Evolutionary conservation across 352 stramenopile species (phyloP).

Genomic region (Pythium vanterpoolii): DNA sequence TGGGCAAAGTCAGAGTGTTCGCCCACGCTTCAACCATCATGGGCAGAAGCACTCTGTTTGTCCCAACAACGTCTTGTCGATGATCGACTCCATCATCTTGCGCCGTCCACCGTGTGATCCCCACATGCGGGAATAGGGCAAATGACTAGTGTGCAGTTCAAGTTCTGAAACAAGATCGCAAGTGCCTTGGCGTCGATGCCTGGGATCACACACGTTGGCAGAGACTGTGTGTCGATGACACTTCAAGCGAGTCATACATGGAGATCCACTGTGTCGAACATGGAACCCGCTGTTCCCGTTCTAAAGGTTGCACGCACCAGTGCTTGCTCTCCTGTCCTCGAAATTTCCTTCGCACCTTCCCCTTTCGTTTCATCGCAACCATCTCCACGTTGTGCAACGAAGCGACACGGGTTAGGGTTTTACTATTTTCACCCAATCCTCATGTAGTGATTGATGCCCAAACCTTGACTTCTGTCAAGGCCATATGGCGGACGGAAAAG

Average conservation of each 20-base stretch:
- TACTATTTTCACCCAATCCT: constrained; percentile 2
- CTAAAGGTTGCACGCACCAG: neutral
- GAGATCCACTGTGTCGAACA: too few relatives aligned
- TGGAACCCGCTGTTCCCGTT: too few relatives aligned
- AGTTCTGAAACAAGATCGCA: neutral
- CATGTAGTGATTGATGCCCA: neutral
- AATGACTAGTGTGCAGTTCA: constrained; percentile 3
- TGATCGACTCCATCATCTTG: neutral
- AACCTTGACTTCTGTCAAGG: neutral
- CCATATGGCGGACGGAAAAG: constrained; percentile 3
- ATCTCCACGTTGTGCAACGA: neutral
- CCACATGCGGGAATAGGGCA: constrained; percentile 1
- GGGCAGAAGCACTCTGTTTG: too few relatives aligned
- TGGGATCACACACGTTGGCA: too few relatives aligned
- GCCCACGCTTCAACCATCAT: neutral
- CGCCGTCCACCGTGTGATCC: neutral
- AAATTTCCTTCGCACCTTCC: constrained; percentile 8
- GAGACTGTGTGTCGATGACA: too few relatives aligned
- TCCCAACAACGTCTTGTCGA: too few relatives aligned
- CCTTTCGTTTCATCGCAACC: constrained; percentile 1
- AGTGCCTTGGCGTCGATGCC: neutral
- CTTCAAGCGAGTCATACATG: too few relatives aligned
- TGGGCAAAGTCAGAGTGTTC: neutral
- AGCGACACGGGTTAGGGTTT: constrained; percentile 1
- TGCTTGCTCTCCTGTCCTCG: neutral